Base-by-base conservation (phyloP, 371 early-diverging fungal genomes). In the Choanephora cucurbitarum region DNA sequence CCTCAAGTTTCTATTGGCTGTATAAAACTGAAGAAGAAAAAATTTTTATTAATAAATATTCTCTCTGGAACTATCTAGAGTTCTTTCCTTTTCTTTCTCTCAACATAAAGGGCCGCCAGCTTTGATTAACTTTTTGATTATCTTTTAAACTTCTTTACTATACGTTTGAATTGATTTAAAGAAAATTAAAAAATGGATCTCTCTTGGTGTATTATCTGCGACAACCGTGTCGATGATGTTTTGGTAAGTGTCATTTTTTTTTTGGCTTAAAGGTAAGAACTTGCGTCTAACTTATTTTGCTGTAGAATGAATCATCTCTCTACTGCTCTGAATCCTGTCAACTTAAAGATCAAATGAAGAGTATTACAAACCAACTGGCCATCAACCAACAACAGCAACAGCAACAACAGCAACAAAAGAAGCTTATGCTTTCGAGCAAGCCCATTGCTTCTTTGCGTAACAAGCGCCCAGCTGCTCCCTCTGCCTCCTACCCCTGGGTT, bases 131-230 rank as follows among this genome's bases (percentile, higher is more conserved):
- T 21, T 34, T 19, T 37, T 13, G 28, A 17, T 18, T 31, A 21
- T 43, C 49, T 49, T 53, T 52, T 58, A 15, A 11, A 44, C 32
- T 24, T 52, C 28, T 14, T 23, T 15, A 43, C 39, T 50, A 32
- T 41, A 42, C 21, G 45, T 45, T 55, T 21, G 23, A 24, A 19
- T 37, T 37, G 18, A 31, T 31, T 17, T 33, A 37, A 24, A 32
- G 19, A 53, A 31, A 55, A 47, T 15, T 32, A 34, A 41, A 56
- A 57, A 54, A 66, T 66, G 66, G 66, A 66, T 61, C 66, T 66
- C 42, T 57, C 57, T 60, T 66, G 66, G 66, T 66, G 66, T 61
- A 66, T 66, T 66, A 66, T 66, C 66, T 66, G 66, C 57, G 66
- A 66, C 28, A 66, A 60, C 44, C 61, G 62, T 58, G 60, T 66